Percentiles rank a stretch among this genome's conserved stretches.
phyloP scores from a whole-genome alignment of 495 filamentous ascomycete genomes.

The Geopyxis carbonaria region DNA sequence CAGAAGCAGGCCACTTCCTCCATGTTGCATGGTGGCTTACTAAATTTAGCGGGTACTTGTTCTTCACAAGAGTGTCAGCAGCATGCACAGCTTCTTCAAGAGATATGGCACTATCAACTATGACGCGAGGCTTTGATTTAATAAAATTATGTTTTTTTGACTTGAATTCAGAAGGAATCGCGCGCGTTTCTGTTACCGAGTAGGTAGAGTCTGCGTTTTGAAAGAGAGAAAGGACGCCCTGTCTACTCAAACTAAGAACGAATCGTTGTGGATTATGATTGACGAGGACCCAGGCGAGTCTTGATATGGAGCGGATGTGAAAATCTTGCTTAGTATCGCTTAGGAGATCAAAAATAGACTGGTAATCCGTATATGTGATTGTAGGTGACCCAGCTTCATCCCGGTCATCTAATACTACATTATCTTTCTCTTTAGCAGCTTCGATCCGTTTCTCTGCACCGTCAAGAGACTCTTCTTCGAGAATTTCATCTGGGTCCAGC shows the following conservation, averaged over 20 bases:
- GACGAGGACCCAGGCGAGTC: conserved; percentile 63
- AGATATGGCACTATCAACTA: conserved; percentile 38
- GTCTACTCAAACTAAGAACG: not conserved
- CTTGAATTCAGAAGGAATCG: conserved; percentile 20
- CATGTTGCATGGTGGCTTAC: conserved; percentile 45
- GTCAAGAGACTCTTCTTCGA: conserved; percentile 28
- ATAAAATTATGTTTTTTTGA: conserved; percentile 20
- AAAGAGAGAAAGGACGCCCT: not conserved
- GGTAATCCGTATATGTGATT: conserved; percentile 72
- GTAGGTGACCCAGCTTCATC: not conserved
- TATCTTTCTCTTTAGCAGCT: too few species aligned
- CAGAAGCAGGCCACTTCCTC: conserved; percentile 48
- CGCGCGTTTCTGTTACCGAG: conserved; percentile 28
- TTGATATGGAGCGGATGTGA: conserved; percentile 60
- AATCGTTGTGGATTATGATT: conserved; percentile 13
- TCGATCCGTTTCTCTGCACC: not conserved
- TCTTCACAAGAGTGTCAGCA: conserved; percentile 50
- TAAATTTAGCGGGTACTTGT: conserved; percentile 40
- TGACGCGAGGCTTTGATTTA: conserved; percentile 41
- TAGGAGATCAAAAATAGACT: conserved; percentile 72
- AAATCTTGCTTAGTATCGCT: conserved; percentile 59
- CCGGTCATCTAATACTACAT: too few species aligned
- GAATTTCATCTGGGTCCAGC: conserved; percentile 65
- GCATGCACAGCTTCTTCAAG: conserved; percentile 61
- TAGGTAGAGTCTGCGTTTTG: conserved; percentile 8